Evolutionary conservation across 2,329 filamentous ascomycete species (phyloP).

Genomic region (Penicillium sp.): DNA sequence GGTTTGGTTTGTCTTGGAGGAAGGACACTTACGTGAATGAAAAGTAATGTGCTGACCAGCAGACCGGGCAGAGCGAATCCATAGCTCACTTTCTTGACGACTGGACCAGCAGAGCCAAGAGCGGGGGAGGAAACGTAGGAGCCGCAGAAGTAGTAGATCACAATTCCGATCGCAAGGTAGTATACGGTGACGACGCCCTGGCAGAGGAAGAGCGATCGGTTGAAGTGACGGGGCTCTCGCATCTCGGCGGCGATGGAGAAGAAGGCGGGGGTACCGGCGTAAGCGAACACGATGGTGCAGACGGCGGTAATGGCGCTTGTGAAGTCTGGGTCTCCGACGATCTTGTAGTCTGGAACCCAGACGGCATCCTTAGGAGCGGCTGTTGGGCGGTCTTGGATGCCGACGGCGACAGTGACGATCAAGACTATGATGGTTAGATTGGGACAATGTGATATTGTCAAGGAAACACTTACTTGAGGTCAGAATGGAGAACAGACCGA

Average conservation of each 20-base stretch:
- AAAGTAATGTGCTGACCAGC: constrained; percentile 22
- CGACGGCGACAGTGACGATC: constrained; percentile 51
- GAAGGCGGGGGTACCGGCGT: constrained; percentile 59
- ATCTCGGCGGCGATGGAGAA: constrained; percentile 66
- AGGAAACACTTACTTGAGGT: constrained; percentile 16
- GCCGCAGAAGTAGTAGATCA: constrained; percentile 62
- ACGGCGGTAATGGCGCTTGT: constrained; percentile 58
- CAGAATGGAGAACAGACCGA: constrained; percentile 19
- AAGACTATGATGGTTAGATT: not conserved
- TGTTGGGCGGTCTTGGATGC: constrained; percentile 57
- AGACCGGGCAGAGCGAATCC: constrained; percentile 36
- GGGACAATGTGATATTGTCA: not conserved
- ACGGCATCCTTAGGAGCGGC: constrained; percentile 59
- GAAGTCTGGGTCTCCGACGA: constrained; percentile 57
- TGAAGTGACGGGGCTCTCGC: constrained; percentile 58
- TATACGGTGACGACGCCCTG: constrained; percentile 57
- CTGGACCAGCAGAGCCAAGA: constrained; percentile 55
- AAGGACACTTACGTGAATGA: constrained; percentile 19
- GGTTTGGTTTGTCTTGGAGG: not conserved
- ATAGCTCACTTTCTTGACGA: constrained; percentile 51
- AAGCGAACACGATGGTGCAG: constrained; percentile 59
- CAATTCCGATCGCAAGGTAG: constrained; percentile 59
- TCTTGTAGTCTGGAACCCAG: constrained; percentile 59
- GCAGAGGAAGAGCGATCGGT: constrained; percentile 59
- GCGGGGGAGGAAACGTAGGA: constrained; percentile 62